Percentiles rank a stretch among this genome's conserved stretches.
These are phyloP conservation scores for Ascoidea rubescens DNA, from an alignment of 805 yeast genomes.

Conservation along the genomic window DNA sequence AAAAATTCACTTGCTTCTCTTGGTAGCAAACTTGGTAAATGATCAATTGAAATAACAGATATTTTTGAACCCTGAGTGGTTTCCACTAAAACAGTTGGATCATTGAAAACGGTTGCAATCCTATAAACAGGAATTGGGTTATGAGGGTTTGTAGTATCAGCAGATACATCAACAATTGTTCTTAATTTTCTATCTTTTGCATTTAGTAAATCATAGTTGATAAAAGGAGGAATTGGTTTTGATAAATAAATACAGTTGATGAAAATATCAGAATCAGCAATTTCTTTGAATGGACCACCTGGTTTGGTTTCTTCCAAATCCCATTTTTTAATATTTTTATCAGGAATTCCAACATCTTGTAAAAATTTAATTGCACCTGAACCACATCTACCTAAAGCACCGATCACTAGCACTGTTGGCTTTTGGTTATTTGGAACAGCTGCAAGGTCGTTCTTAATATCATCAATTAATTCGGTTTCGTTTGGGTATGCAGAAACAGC, in stretches of 20 bases:
- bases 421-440: conserved; percentile 41
- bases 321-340: conserved; percentile 76
- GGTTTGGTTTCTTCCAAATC: conserved; percentile 92
- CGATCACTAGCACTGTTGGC: conserved; percentile 82
- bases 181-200: conserved; percentile 58
- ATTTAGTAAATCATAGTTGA: conserved; percentile 57
- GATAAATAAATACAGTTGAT: conserved; percentile 94
- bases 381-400: conserved; percentile 98
- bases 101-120: conserved; percentile 77
- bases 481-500: conserved; percentile 74
- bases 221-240: conserved; percentile 86
- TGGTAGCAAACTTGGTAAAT: conserved; percentile 88
- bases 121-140: conserved; percentile 94
- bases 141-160: conserved; percentile 97
- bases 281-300: conserved; percentile 96
- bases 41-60: conserved; percentile 91
- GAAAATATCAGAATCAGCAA: conserved; percentile 75
- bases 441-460: conserved; percentile 46
- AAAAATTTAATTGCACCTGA: conserved; percentile 87
- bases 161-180: conserved; percentile 94
- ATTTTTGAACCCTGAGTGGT: conserved; percentile 72
- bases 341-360: conserved; percentile 78
- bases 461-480: conserved; percentile 61
- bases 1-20: conserved; percentile 94
- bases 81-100: conserved; percentile 81